A percentile compares a stretch with the other conserved stretches of the same genome.
phyloP scores from a whole-genome alignment of 305 asterid genomes.

The Solanum hybrid region DNA sequence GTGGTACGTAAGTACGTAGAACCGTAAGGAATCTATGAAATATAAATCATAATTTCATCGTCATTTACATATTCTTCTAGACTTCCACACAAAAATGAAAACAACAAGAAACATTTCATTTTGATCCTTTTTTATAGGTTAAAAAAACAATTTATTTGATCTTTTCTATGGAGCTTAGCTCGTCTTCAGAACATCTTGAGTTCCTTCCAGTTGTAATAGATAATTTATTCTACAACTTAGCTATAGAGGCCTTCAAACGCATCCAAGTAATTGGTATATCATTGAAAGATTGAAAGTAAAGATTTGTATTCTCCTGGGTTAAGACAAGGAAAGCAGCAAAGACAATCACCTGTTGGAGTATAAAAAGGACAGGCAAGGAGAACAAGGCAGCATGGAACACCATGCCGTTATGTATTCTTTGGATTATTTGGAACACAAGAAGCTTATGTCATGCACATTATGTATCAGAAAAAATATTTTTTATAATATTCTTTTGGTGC shows the following conservation, averaged over 20 bases:
- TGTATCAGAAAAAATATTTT: neutral
- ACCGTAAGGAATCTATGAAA: neutral
- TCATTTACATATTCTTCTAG: neutral
- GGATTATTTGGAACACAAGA: neutral
- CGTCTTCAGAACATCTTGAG: neutral
- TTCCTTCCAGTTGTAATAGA: neutral
- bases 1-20: neutral
- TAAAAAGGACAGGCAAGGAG: neutral
- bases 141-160: neutral
- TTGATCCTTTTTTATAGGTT: neutral
- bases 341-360: neutral
- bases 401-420: neutral
- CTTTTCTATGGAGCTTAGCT: neutral
- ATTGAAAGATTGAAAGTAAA: neutral
- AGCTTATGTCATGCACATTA: neutral
- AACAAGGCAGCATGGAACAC: neutral
- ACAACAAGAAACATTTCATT: neutral
- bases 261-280: neutral
- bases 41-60: neutral
- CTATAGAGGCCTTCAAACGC: neutral
- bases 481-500: neutral
- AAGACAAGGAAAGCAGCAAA: neutral
- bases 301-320: neutral
- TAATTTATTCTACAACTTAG: neutral
- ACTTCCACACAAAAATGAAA: neutral